Base-by-base conservation (phyloP, 148 eudicot genomes). In the Silene uniflora region DNA sequence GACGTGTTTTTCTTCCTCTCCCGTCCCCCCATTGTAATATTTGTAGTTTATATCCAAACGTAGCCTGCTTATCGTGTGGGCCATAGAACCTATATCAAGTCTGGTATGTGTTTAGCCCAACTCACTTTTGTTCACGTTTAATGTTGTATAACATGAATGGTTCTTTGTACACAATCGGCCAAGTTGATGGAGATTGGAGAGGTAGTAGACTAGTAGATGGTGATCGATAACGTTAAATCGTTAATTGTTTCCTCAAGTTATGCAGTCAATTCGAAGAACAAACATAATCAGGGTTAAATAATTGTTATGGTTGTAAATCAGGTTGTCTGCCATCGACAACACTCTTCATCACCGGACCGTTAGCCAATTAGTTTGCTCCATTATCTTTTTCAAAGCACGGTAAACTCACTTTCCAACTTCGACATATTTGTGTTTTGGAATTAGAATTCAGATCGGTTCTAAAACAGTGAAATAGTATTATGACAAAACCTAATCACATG, bases 401-500 rank as follows among this genome's bases (percentile, higher is more conserved):
- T n/a, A n/a, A n/a, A n/a, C n/a, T n/a, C n/a, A n/a, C n/a, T n/a
- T n/a, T n/a, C n/a, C n/a, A n/a, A n/a, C n/a, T n/a, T n/a, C n/a
- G n/a, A n/a, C n/a, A n/a, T n/a, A n/a, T n/a, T n/a, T n/a, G n/a
- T n/a, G n/a, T n/a, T n/a, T n/a, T n/a, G n/a, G n/a, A n/a, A n/a
- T n/a, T n/a, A n/a, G n/a, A n/a, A n/a, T n/a, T n/a, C n/a, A n/a
- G n/a, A n/a, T n/a, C n/a, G n/a, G n/a, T n/a, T 27, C 2, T 27
- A 27, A 27, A 27, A 27, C 29, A 35, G 39, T 35, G 39, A 35
- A 35, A 35, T 35, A 35, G 39, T 35, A 35, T 39, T 39, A 9
- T 13, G 71, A 67, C 24, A 42, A 67, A 67, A 67, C 13, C 24
- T 3, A 9, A n/a, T 68, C 25, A 42, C 55, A 68, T 68, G 72